Base-by-base conservation (phyloP, 2,329 filamentous ascomycete species). In the Trichophaea hybrida region DNA sequence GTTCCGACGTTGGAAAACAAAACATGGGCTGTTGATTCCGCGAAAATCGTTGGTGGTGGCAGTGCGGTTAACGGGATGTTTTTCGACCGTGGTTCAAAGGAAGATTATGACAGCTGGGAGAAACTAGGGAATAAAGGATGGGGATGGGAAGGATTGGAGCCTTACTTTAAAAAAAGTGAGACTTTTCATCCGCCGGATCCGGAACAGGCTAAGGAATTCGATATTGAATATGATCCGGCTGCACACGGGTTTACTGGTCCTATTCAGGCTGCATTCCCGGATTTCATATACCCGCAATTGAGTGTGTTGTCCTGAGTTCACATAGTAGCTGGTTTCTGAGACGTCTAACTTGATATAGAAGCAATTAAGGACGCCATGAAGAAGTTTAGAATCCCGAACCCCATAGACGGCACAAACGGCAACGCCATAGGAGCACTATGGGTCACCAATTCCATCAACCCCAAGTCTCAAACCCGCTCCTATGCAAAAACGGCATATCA, bases 101-200 rank as follows among this genome's bases (percentile, higher is more conserved):
- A 72, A 0, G 70, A 77, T 51, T 72, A 75, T 44, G 72, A 76
- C 57, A 70, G 71, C 1, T 76, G 74, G 74, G 73, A 74, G 59
- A 61, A 63, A 1, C 67, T 76, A 1, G 74, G 74, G 2, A 75
- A 75, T 57, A 57, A 68, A 2, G 74, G 74, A 12, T 76, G 75
- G 75, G 73, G 74, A 49, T 76, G 74, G 72, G 43, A 70, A 1
- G 68, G 57, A 1, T 61, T 73, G 10, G 43, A 67, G 6, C 60
- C 65, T 2, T 70, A 68, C 56, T 73, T 73, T 59, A 50, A 50
- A 17, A 50, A 50, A 71, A 72, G 70, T 57, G 70, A 72, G 60
- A 72, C 66, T 6, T 73, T 77, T 60, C 75, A 76, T 37, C 68
- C 70, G 5, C 73, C 72, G 0, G 71, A 70, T 15, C 61, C 69